Conservation (phyloP, 257 asterid species). For the Misopates orontium region DNA sequence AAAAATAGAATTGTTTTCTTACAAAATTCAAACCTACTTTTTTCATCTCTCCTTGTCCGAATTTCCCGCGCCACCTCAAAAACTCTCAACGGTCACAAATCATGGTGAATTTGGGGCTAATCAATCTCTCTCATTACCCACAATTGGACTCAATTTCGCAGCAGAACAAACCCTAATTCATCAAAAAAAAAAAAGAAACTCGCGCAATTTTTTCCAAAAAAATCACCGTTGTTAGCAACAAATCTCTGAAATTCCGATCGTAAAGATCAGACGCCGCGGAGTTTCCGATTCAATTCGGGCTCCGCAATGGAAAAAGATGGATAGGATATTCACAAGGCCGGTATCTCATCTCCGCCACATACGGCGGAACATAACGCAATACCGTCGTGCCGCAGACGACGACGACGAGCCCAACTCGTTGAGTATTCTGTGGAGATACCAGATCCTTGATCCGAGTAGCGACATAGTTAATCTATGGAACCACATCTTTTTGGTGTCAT, state of each 20-base stretch:
- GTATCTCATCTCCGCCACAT: constrained; percentile 84
- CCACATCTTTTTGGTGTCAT: constrained; percentile 67
- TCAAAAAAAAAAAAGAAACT: too few relatives aligned
- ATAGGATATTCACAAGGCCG: constrained; percentile 69
- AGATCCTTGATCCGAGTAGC: constrained; percentile 87
- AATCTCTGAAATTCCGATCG: background rate
- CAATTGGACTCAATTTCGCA: too few relatives aligned
- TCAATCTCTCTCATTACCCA: too few relatives aligned
- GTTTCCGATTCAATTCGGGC: constrained; percentile 52
- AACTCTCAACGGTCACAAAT: background rate
- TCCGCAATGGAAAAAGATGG: constrained; percentile 96
- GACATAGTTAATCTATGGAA: constrained; percentile 85
- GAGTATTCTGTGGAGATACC: constrained; percentile 65
- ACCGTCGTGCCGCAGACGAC: constrained; percentile 24
- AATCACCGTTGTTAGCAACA: background rate
- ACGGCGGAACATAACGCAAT: constrained; percentile 49
- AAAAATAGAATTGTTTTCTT: too few relatives aligned
- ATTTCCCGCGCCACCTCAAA: background rate
- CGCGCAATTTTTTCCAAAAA: too few relatives aligned
- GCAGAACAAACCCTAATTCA: background rate
- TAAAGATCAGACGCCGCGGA: constrained; percentile 29
- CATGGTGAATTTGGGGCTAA: too few relatives aligned
- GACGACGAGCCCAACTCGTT: constrained; percentile 58
- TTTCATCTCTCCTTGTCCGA: background rate
- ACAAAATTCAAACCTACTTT: too few relatives aligned